Evolutionary conservation across 2,329 filamentous ascomycete species (phyloP).

Genomic region (Aspergillus pseudoterreus): DNA sequence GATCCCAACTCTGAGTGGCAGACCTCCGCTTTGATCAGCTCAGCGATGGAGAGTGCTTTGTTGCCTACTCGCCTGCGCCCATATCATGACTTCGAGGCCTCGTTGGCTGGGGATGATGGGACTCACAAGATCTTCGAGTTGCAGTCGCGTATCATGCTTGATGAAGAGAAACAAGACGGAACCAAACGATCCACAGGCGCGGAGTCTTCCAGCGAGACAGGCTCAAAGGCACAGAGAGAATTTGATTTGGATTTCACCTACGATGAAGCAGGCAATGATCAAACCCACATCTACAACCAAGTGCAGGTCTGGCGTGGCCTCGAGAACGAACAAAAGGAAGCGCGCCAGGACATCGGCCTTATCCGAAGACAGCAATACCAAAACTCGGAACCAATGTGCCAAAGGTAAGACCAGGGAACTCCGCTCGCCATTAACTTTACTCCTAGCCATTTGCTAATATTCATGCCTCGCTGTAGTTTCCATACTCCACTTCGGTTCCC

Average conservation of each 20-base stretch:
- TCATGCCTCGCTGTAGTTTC: slow-evolving; percentile 23
- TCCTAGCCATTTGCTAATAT: slow-evolving; percentile 4
- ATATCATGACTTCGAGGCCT: slow-evolving; percentile 35
- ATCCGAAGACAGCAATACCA: slow-evolving; percentile 29
- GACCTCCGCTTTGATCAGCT: slow-evolving; percentile 68
- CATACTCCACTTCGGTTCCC: slow-evolving; percentile 61
- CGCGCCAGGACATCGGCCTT: slow-evolving; percentile 22
- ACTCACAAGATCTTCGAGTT: slow-evolving; percentile 75
- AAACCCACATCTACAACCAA: slow-evolving; percentile 34
- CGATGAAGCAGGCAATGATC: slow-evolving; percentile 19
- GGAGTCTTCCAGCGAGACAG: not conserved
- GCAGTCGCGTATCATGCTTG: slow-evolving; percentile 57
- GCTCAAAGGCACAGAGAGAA: slow-evolving; percentile 22
- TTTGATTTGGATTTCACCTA: slow-evolving; percentile 40
- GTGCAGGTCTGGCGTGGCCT: slow-evolving; percentile 30
- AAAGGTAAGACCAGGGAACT: slow-evolving; percentile 22
- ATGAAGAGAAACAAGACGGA: slow-evolving; percentile 6
- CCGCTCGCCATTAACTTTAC: no score
- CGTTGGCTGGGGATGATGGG: slow-evolving; percentile 59
- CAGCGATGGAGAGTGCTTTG: slow-evolving; percentile 74
- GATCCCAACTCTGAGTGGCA: slow-evolving; percentile 72
- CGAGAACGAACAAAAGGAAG: slow-evolving; percentile 13
- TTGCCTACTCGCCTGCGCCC: slow-evolving; percentile 62
- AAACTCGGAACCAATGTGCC: slow-evolving; percentile 31
- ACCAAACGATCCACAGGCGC: not conserved